Conservation (phyloP, 1,139 yeast species). For the Pichia sp. region DNA sequence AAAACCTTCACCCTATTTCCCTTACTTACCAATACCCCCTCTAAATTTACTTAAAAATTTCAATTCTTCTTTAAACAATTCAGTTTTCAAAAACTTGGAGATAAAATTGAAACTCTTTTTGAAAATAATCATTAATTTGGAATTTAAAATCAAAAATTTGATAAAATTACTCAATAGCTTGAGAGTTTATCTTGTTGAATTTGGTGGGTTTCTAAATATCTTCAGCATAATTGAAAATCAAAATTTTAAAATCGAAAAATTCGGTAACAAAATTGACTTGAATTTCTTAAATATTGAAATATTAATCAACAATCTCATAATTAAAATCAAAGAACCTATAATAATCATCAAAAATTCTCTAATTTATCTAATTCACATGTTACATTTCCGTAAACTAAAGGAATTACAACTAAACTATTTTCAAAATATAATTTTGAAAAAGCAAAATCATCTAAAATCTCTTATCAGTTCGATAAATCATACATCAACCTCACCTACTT, state of each 20-base stretch:
- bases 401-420: slow-evolving; percentile 30
- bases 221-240: slow-evolving; percentile 30
- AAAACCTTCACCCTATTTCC: slow-evolving; percentile 29
- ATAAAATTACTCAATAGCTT: slow-evolving; percentile 23
- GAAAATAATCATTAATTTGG: slow-evolving; percentile 18
- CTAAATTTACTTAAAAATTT: slow-evolving; percentile 23
- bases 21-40: slow-evolving; percentile 30
- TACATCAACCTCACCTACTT: neutral
- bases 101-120: slow-evolving; percentile 14
- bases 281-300: slow-evolving; percentile 31
- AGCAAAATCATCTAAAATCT: slow-evolving; percentile 23
- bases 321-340: slow-evolving; percentile 29
- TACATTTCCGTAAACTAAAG: slow-evolving; percentile 30
- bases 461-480: slow-evolving; percentile 20
- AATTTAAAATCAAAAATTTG: slow-evolving; percentile 19
- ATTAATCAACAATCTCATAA: slow-evolving; percentile 24
- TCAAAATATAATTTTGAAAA: slow-evolving; percentile 24
- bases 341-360: slow-evolving; percentile 27
- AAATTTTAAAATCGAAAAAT: slow-evolving; percentile 26
- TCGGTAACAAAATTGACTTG: slow-evolving; percentile 32
- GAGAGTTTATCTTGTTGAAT: slow-evolving; percentile 25
- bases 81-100: slow-evolving; percentile 25
- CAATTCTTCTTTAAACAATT: slow-evolving; percentile 19
- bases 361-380: slow-evolving; percentile 21
- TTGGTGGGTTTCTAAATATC: slow-evolving; percentile 33